Conservation (phyloP, 768 basidiomycete genomes). For the Russula dissimulans region DNA sequence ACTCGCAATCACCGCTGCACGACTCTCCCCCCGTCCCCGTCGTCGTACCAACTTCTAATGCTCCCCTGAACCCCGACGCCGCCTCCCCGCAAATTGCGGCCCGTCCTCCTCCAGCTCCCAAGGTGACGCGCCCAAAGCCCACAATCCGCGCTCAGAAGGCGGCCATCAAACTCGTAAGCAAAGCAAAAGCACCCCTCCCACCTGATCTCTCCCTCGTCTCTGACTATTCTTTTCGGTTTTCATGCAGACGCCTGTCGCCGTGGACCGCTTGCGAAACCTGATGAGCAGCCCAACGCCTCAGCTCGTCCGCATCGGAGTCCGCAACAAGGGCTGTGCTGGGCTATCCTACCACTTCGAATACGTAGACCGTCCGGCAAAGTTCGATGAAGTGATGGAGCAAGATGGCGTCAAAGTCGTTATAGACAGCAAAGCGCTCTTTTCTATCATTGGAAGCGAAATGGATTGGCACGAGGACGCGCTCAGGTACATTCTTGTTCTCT, state of each 20-base stretch:
- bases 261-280: conserved; percentile 61
- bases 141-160: conserved; percentile 65
- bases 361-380: conserved; percentile 79
- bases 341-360: conserved; percentile 90
- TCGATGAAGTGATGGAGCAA: conserved; percentile 95
- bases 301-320: conserved; percentile 88
- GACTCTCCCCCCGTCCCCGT: conserved; percentile 40
- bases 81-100: conserved; percentile 65
- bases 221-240: background rate
- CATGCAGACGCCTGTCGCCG: conserved; percentile 71
- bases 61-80: conserved; percentile 44
- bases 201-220: background rate
- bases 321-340: conserved; percentile 96
- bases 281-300: conserved; percentile 80
- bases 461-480: conserved; percentile 93
- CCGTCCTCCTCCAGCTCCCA: conserved; percentile 62
- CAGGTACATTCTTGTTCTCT: conserved; percentile 44
- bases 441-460: conserved; percentile 98
- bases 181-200: too few species aligned
- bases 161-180: conserved; percentile 57
- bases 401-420: conserved; percentile 91
- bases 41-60: conserved; percentile 37
- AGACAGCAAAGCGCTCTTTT: conserved; percentile 94
- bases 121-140: conserved; percentile 52
- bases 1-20: conserved; percentile 22